A percentile compares a stretch with the other conserved stretches of the same genome.
phyloP scores from a whole-genome alignment of 805 yeast species.

The Candida ipomoeae region DNA sequence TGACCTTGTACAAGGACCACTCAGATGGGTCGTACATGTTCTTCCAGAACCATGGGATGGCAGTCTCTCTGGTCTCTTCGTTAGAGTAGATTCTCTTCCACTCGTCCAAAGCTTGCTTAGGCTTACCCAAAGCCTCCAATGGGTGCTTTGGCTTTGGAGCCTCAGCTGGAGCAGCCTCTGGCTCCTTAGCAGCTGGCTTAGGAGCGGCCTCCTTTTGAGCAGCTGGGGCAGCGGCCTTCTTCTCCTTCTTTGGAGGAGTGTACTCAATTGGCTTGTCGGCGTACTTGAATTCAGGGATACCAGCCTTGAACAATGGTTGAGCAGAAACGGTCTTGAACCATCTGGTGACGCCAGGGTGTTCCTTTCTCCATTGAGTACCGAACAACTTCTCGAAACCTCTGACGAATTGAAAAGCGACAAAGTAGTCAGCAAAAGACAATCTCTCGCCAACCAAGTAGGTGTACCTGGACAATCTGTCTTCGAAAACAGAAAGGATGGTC shows the following conservation, averaged over 20 bases:
- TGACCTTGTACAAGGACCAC: conserved; percentile 94
- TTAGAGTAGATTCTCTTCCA: conserved; percentile 97
- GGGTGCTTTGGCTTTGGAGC: conserved; percentile 89
- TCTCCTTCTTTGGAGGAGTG: conserved; percentile 66
- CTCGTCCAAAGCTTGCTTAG: conserved; percentile 71
- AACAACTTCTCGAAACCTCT: conserved; percentile 58
- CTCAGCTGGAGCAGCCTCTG: conserved; percentile 40
- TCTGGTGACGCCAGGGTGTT: conserved; percentile 60
- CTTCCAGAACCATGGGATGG: conserved; percentile 97
- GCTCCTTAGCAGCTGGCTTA: conserved; percentile 28
- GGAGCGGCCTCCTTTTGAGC: conserved; percentile 27
- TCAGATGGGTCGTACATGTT: conserved; percentile 86
- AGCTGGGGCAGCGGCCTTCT: conserved; percentile 44
- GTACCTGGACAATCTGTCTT: conserved; percentile 53
- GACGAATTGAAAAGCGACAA: conserved; percentile 43
- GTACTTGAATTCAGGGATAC: conserved; percentile 51
- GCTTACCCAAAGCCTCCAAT: conserved; percentile 74
- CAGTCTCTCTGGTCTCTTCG: conserved; percentile 91
- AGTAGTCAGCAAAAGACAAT: conserved; percentile 62
- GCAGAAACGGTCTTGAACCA: conserved; percentile 61
- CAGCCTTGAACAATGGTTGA: conserved; percentile 45
- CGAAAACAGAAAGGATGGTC: conserved; percentile 42
- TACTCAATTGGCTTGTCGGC: conserved; percentile 63
- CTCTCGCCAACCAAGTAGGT: conserved; percentile 69
- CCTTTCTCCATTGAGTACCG: conserved; percentile 61